Conservation (phyloP, 768 basidiomycete species). For the Boletus huronensis region DNA sequence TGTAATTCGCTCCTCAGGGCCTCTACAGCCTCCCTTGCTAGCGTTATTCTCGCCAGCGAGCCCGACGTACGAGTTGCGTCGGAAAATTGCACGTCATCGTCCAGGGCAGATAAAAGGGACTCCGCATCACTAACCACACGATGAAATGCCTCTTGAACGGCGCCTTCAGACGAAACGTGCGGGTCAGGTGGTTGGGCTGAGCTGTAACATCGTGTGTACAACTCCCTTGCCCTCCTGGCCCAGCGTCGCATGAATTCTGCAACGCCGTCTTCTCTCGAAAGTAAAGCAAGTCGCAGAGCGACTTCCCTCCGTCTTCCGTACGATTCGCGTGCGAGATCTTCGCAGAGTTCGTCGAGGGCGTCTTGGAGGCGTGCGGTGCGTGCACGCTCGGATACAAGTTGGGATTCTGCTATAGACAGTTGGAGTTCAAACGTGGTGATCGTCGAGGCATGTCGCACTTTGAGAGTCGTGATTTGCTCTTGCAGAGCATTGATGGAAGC, state of each 20-base stretch:
- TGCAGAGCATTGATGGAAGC: conserved; percentile 65
- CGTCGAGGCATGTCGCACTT: conserved; percentile 60
- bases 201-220: conserved; percentile 27
- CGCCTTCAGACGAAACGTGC: conserved; percentile 10
- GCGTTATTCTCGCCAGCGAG: conserved; percentile 49
- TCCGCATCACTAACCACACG: conserved; percentile 36
- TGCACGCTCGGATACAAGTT: conserved; percentile 42
- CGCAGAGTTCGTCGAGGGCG: conserved; percentile 66
- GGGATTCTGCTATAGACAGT: conserved; percentile 41
- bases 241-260: conserved; percentile 54
- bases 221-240: conserved; percentile 50
- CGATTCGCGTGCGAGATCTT: conserved; percentile 65
- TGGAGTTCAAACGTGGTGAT: conserved; percentile 52
- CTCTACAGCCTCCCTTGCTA: conserved; percentile 48
- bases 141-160: conserved; percentile 28
- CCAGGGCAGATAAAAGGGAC: conserved; percentile 32
- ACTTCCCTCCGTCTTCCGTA: conserved; percentile 75
- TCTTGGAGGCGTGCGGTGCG: conserved; percentile 49
- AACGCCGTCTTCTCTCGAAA: conserved; percentile 61
- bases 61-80: conserved; percentile 34
- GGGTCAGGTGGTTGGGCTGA: not conserved
- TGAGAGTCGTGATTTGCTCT: conserved; percentile 52
- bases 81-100: conserved; percentile 29
- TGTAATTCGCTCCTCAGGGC: conserved; percentile 57
- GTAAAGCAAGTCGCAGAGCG: conserved; percentile 55